Evolutionary conservation across 2,329 filamentous ascomycete species (phyloP).

Genomic region (Chaetomium globosum): DNA sequence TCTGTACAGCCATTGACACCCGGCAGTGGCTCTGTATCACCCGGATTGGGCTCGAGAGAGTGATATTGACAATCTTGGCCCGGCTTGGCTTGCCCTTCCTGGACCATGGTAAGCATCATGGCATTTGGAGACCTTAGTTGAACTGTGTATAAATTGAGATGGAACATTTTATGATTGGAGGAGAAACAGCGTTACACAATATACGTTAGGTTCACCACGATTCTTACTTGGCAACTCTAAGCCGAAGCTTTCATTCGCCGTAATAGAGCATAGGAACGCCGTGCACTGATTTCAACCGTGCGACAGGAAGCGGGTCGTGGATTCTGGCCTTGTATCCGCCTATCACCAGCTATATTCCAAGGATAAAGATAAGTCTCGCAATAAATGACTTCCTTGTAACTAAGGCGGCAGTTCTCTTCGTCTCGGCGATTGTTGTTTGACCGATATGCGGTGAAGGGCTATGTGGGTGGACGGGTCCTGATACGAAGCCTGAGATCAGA

Average conservation of each 20-base stretch:
- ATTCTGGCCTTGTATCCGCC: background rate
- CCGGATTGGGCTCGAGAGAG: background rate
- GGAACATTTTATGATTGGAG: background rate
- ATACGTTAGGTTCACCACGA: background rate
- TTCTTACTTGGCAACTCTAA: background rate
- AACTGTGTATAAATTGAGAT: background rate
- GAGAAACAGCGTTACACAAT: background rate
- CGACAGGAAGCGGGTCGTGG: too few relatives aligned
- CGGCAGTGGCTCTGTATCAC: background rate
- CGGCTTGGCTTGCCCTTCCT: background rate
- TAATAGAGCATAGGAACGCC: background rate
- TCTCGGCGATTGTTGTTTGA: background rate
- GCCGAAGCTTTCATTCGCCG: background rate
- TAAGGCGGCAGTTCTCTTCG: background rate
- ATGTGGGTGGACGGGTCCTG: background rate
- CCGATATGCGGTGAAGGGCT: too few relatives aligned
- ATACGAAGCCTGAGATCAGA: background rate
- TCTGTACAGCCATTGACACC: background rate
- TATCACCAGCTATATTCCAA: background rate
- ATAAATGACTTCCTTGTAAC: background rate
- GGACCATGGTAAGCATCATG: background rate
- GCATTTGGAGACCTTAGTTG: background rate
- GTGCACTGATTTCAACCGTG: background rate
- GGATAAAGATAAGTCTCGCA: background rate
- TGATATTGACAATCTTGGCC: background rate